Percentiles rank a stretch among this genome's conserved stretches.
These are phyloP conservation scores for Malus sieversii DNA, from an alignment of 306 rosid species.

Conservation along the genomic window DNA sequence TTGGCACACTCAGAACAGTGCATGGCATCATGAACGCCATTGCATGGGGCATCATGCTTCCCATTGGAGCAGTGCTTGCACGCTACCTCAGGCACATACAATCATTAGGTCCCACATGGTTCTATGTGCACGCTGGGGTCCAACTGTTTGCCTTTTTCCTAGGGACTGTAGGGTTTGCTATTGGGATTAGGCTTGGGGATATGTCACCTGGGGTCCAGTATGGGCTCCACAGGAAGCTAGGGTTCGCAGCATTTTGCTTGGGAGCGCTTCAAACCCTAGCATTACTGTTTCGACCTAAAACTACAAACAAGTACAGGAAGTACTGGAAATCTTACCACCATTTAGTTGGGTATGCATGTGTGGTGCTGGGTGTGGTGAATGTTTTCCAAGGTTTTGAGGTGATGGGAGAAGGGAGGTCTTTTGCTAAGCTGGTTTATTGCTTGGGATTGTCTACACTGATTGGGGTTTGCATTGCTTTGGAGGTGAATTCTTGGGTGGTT, in stretches of 20 bases:
- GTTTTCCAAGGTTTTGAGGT: conserved; percentile 82
- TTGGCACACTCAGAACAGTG: conserved; percentile 28
- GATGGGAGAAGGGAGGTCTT: conserved; percentile 80
- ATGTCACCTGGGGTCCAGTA: conserved; percentile 72
- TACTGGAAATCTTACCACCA: conserved; percentile 96
- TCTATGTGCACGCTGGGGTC: conserved; percentile 71
- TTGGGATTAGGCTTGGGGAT: conserved; percentile 61
- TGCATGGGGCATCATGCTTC: conserved; percentile 74
- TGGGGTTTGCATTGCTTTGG: conserved; percentile 71
- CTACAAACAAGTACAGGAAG: conserved; percentile 70
- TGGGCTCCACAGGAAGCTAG: conserved; percentile 69
- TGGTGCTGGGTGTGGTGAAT: conserved; percentile 79
- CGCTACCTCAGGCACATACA: conserved; percentile 71
- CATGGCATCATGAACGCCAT: conserved; percentile 71
- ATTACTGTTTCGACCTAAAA: conserved; percentile 65
- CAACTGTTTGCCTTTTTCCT: conserved; percentile 54
- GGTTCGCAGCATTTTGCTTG: conserved; percentile 54
- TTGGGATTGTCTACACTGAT: conserved; percentile 54
- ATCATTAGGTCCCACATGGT: conserved; percentile 73
- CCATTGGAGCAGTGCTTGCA: conserved; percentile 72
- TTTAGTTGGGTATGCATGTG: conserved; percentile 90
- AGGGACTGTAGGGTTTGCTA: conserved; percentile 63
- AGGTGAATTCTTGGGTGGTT: conserved; percentile 90
- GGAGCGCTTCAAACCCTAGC: conserved; percentile 80
- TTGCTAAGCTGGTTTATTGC: conserved; percentile 67